A percentile compares a stretch with the other conserved stretches of the same genome.
Evolutionary conservation across 139 green algal genomes (phyloP).

Genomic region (Chlorella sp.): DNA sequence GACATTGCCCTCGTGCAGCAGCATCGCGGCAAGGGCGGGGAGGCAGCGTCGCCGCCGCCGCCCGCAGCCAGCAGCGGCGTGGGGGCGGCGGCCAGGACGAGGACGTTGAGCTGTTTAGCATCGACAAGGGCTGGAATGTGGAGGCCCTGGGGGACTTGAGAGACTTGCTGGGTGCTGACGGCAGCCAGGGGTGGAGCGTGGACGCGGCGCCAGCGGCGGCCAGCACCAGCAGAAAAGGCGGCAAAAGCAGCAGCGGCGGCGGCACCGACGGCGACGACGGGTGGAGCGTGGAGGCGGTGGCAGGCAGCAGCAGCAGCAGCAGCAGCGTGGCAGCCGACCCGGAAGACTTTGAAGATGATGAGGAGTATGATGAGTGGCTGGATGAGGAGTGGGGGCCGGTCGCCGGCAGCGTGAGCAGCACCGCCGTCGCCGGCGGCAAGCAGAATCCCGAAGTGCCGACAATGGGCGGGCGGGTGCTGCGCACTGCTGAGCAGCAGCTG

Average conservation of each 20-base stretch:
- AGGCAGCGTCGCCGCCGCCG: neutral
- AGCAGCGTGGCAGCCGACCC: neutral
- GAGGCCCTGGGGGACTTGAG: constrained; percentile 27
- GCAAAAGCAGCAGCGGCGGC: neutral
- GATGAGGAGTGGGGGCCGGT: neutral
- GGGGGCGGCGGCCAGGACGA: constrained; percentile 5
- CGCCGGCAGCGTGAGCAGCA: neutral
- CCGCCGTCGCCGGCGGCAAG: neutral
- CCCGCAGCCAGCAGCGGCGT: neutral
- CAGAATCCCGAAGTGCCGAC: neutral
- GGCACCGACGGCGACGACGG: neutral
- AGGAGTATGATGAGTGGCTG: neutral
- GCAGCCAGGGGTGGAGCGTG: constrained; percentile 4
- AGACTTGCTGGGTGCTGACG: constrained; percentile 12
- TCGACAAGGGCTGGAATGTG: constrained; percentile 50
- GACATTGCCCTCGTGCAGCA: neutral
- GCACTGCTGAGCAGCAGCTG: constrained; percentile 22
- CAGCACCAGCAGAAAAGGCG: neutral
- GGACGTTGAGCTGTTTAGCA: constrained; percentile 56
- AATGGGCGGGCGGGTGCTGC: constrained; percentile 5
- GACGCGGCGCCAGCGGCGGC: neutral
- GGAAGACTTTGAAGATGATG: constrained; percentile 2
- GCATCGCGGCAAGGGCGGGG: neutral
- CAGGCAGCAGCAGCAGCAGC: neutral
- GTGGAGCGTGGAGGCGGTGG: constrained; percentile 19